Conservation (phyloP, 176 grass and related monocot species). For the Aegilops speltoides region DNA sequence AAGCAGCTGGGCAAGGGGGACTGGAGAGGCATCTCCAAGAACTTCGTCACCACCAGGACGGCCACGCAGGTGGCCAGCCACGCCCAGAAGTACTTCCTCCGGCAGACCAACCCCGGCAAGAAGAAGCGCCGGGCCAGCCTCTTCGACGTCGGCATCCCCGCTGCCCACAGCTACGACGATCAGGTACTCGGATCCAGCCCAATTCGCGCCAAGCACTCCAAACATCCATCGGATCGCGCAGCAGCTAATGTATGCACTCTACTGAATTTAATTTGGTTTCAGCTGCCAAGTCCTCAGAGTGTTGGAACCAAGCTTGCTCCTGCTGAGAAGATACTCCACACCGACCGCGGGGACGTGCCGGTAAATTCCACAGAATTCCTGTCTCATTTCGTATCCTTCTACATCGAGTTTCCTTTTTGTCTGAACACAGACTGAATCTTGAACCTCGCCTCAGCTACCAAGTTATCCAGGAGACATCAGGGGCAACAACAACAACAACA, state of each 20-base stretch:
- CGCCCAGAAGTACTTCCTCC: slow-evolving; percentile 94
- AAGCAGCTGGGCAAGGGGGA: slow-evolving; percentile 80
- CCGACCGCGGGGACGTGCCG: slow-evolving; percentile 41
- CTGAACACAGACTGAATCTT: not conserved
- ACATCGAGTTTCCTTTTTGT: not conserved
- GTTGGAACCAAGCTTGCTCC: slow-evolving; percentile 31
- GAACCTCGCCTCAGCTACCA: slow-evolving; percentile 22
- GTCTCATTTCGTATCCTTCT: not conserved
- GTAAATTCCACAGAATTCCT: slow-evolving; percentile 2
- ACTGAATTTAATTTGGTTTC: slow-evolving; percentile 8
- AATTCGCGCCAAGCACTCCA: not conserved
- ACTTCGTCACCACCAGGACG: slow-evolving; percentile 79
- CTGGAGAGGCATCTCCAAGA: slow-evolving; percentile 94
- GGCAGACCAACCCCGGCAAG: slow-evolving; percentile 76
- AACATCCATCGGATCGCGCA: not conserved
- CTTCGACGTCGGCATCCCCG: slow-evolving; percentile 60
- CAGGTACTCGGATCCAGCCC: not conserved
- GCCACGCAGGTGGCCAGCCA: slow-evolving; percentile 97
- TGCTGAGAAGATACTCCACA: slow-evolving; percentile 43
- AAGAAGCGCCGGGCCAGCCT: slow-evolving; percentile 94
- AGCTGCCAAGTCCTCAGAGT: slow-evolving; percentile 24
- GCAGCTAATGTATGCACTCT: not conserved
- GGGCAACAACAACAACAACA: slow-evolving; percentile 28
- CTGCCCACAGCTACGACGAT: not conserved
- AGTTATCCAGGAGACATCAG: not conserved